Evolutionary conservation across 78 protist genomes (phyloP), one percentile per base, ranked within the genome.

Genomic region (Chrysochromulina tobinii): DNA sequence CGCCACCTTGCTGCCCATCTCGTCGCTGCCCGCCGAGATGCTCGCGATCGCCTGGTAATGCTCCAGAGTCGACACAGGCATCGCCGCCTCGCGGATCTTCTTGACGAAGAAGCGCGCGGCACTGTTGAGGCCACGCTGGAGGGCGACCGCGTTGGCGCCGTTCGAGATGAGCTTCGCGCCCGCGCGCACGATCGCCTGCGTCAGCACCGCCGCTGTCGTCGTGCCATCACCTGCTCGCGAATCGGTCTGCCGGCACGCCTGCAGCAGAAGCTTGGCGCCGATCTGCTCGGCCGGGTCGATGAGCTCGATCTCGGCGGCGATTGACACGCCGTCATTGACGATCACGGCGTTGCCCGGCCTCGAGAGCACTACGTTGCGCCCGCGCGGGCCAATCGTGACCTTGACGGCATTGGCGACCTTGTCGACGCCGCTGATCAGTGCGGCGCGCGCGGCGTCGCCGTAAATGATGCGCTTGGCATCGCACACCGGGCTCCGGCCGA

Each of bases 291-390:
- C 1, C 27, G n/a, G 67, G n/a, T 8, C 0, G 21, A 0, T 0
- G 69, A 83, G 57, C 5, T 25, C 23, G 54, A 83, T 53, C 0
- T 58, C 55, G n/a, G 11, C 18, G 50, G 88, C 88, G 50, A 83
- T 83, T 21, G 88, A 58, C 21, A 83, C 88, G 88, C 88, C 88
- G 68, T 83, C 88, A 53, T 83, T 83, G 25, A 83, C 68, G 69
- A 83, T 50, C 69, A 7, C 27, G 18, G 14, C 14, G 53, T 18
- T 1, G 54, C 1, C 25, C 15, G 2, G 18, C 38, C 38, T 38
- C 69, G 8, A 5, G 53, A 83, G 23, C 27, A 83, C 69, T 2
- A 83, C 88, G 88, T 83, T 83, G 55, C 88, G 68, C 69, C 88
- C 88, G 18, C 23, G 9, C 12, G 88, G 88, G 5, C 88, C 88